A percentile compares a stretch with the other conserved stretches of the same genome.
phyloP scores from a whole-genome alignment of 2,329 filamentous ascomycete species.

The Dactylellina sp. region DNA sequence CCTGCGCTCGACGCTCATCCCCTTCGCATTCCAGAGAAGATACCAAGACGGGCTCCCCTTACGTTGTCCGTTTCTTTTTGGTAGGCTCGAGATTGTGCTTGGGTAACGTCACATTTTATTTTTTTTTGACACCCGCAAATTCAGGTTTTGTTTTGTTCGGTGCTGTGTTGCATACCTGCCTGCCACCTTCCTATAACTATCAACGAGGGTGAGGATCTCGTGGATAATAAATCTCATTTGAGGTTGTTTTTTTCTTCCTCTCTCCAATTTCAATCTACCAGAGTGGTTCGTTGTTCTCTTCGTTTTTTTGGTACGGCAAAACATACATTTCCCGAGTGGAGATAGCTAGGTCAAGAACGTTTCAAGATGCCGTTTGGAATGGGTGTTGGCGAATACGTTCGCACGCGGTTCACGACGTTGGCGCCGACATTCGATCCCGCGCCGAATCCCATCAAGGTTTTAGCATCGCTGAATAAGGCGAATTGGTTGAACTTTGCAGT shows the following conservation, averaged over 20 bases:
- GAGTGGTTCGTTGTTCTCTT: too few species aligned
- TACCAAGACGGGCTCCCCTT: slow-evolving; percentile 20
- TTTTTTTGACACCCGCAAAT: slow-evolving; percentile 2
- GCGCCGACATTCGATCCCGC: slow-evolving; percentile 71
- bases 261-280: too few species aligned
- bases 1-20: slow-evolving; percentile 4
- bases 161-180: not conserved
- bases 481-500: slow-evolving; percentile 68
- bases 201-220: slow-evolving; percentile 11
- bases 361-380: slow-evolving; percentile 38
- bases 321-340: too few species aligned
- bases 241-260: not conserved
- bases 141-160: slow-evolving; percentile 1
- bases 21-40: slow-evolving; percentile 1
- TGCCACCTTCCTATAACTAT: slow-evolving; percentile 18
- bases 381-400: slow-evolving; percentile 47
- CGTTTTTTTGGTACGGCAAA: too few species aligned
- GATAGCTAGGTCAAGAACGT: not conserved
- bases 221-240: slow-evolving; percentile 2
- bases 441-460: slow-evolving; percentile 66
- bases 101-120: slow-evolving; percentile 29
- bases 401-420: slow-evolving; percentile 69
- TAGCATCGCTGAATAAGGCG: slow-evolving; percentile 67
- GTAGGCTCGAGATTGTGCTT: not conserved
- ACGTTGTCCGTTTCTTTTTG: slow-evolving; percentile 6